Evolutionary conservation across 2,329 filamentous ascomycete genomes (phyloP).

Genomic region (Berkeleyomyces basicola): DNA sequence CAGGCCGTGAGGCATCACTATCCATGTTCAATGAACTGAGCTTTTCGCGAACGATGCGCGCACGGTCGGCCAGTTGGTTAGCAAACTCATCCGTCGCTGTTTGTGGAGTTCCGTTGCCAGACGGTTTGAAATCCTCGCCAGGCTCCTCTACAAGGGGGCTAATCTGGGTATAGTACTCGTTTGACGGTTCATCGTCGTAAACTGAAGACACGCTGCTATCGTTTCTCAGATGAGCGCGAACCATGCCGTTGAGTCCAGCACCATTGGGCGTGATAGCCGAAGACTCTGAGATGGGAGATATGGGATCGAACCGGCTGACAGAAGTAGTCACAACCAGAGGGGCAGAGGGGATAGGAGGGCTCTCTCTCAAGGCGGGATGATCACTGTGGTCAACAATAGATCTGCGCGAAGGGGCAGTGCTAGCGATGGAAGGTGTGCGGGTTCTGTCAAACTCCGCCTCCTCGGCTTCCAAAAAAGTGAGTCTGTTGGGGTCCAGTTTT

Average conservation of each 20-base stretch:
- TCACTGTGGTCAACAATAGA: conserved; percentile 12
- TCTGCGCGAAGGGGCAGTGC: conserved; percentile 7
- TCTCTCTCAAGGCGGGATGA: conserved; percentile 10
- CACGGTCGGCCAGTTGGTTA: conserved; percentile 52
- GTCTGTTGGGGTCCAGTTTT: conserved; percentile 14
- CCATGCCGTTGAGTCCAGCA: conserved; percentile 59
- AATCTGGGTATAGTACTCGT: conserved; percentile 19
- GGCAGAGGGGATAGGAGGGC: neutral
- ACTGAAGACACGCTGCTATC: conserved; percentile 71
- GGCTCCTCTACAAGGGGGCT: conserved; percentile 23
- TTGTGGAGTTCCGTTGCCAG: neutral
- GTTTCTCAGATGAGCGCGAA: conserved; percentile 68
- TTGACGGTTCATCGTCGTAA: conserved; percentile 35
- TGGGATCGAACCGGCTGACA: conserved; percentile 64
- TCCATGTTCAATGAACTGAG: conserved; percentile 49
- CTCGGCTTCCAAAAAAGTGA: conserved; percentile 30
- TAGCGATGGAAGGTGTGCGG: conserved; percentile 8
- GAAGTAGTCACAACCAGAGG: conserved; percentile 18
- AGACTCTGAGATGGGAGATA: conserved; percentile 29
- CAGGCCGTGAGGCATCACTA: conserved; percentile 27
- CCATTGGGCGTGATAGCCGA: conserved; percentile 2
- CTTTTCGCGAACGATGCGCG: conserved; percentile 55
- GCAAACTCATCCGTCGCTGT: conserved; percentile 45
- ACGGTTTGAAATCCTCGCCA: conserved; percentile 15
- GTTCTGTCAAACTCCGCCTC: conserved; percentile 23